Evolutionary conservation across 2,329 filamentous ascomycete species (phyloP).

Genomic region (Colletotrichum agaves): DNA sequence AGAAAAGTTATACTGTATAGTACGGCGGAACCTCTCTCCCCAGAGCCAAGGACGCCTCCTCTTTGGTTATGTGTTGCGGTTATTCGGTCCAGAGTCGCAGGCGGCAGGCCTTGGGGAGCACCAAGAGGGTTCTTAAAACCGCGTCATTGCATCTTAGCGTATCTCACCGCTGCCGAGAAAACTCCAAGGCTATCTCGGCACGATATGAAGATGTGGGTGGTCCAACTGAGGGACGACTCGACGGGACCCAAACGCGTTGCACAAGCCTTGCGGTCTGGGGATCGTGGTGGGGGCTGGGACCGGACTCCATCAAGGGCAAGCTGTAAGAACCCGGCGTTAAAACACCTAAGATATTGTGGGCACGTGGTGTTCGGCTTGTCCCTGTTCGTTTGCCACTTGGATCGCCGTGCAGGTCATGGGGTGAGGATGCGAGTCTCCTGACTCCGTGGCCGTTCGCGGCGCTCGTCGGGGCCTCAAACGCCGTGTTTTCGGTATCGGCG

Average conservation of each 20-base stretch:
- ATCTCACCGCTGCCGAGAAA: slow-evolving; percentile 30
- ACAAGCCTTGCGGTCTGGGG: slow-evolving; percentile 25
- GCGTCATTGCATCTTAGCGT: slow-evolving; percentile 35
- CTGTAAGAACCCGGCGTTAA: neutral
- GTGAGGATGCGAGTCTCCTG: neutral
- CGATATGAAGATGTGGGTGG: slow-evolving; percentile 18
- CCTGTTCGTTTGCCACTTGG: neutral
- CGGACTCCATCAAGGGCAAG: slow-evolving; percentile 2
- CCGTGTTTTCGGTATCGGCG: slow-evolving; percentile 30
- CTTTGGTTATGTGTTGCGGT: slow-evolving; percentile 7
- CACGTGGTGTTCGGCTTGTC: slow-evolving; percentile 28
- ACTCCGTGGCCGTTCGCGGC: slow-evolving; percentile 1
- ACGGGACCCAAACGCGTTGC: slow-evolving; percentile 9
- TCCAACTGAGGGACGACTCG: neutral
- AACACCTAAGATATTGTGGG: neutral
- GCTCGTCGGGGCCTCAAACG: slow-evolving; percentile 1
- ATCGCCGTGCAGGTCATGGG: neutral
- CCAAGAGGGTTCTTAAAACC: slow-evolving; percentile 23
- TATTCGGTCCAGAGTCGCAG: neutral
- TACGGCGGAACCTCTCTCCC: neutral
- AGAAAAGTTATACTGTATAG: neutral
- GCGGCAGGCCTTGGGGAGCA: neutral
- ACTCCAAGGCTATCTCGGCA: slow-evolving; percentile 25
- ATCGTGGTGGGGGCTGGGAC: neutral
- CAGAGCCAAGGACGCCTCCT: neutral